These are phyloP conservation scores for Exophiala bonariae DNA, from an alignment of 2,329 filamentous ascomycete genomes.

Conservation along the genomic window DNA sequence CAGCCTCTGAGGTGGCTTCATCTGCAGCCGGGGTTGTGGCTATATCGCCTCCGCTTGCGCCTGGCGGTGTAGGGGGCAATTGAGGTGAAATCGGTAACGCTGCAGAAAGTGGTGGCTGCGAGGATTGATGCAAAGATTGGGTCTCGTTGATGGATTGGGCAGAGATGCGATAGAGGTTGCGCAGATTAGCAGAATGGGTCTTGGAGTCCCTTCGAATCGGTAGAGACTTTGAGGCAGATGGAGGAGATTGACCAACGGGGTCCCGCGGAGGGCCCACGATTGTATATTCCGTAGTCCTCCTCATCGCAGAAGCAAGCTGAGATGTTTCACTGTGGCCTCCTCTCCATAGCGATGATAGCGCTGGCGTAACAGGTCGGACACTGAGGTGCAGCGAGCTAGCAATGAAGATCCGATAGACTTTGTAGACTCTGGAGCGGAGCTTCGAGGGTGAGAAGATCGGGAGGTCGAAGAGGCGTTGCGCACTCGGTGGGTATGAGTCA, in stretches of 20 bases:
- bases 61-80: slow-evolving; percentile 28
- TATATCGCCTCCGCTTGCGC: slow-evolving; percentile 15
- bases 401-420: no score
- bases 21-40: slow-evolving; percentile 1
- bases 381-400: no score
- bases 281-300: slow-evolving; percentile 22
- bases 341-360: no score
- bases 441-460: no score
- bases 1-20: slow-evolving; percentile 22
- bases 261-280: slow-evolving; percentile 21
- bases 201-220: slow-evolving; percentile 20
- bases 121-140: slow-evolving; percentile 4
- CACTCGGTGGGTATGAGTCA: no score
- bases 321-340: no score
- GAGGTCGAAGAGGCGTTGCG: no score
- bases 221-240: slow-evolving; percentile 11
- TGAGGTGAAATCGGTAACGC: slow-evolving; percentile 22
- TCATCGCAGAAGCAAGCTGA: neutral
- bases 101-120: slow-evolving; percentile 10
- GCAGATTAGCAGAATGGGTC: slow-evolving; percentile 18
- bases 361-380: no score
- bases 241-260: slow-evolving; percentile 7
- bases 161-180: slow-evolving; percentile 24
- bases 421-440: no score
- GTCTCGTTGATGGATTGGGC: slow-evolving; percentile 3